Evolutionary conservation across 225 moss, liverwort and hornwort species (phyloP), one percentile per base, ranked within the genome.

Genomic region (Takakia lepidozioides): DNA sequence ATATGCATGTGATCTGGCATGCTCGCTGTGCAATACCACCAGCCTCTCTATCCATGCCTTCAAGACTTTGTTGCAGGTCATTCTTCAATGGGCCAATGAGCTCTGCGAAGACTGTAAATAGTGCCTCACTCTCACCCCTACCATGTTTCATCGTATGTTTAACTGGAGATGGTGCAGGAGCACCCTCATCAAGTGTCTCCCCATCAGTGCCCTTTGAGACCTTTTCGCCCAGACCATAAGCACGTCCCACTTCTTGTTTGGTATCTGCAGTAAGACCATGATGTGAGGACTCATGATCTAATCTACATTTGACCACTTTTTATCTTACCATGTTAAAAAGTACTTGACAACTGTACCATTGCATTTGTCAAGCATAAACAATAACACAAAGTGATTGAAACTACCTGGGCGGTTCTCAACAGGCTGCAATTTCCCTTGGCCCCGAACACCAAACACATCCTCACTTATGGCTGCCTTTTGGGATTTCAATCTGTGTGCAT

Each of bases 61-160:
- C 30, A 21, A 65, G 22, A 43, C 67, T 67, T 24, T 66, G 35
- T 57, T 39, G 64, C 41, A 98, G 56, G 43, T 87, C 87, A 41
- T 46, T 46, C 15, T 56, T 52, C 10, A 98, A 61, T n/a, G 91
- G 98, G 45, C 76, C 80, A 20, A 80, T 59, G 4, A 98, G 57
- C 57, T 87, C 98, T 40, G 83, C 87, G 34, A 91, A 85, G 39
- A 98, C 87, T 20, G 11, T 63, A 35, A 98, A 98, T 44, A 84
- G 35, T 43, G 70, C 68, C 56, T 91, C 87, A 59, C 75, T 84
- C 40, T 66, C 70, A 25, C 55, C 69, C 18, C 55, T 70, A 19
- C 54, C 61, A 52, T 74, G 79, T 60, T 67, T 85, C 37, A 84
- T 71, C 25, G 48, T 44, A 16, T 50, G 41, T 45, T 51, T 66